Conservation (phyloP, 768 basidiomycete species). For the Rhodotorula toruloides region DNA sequence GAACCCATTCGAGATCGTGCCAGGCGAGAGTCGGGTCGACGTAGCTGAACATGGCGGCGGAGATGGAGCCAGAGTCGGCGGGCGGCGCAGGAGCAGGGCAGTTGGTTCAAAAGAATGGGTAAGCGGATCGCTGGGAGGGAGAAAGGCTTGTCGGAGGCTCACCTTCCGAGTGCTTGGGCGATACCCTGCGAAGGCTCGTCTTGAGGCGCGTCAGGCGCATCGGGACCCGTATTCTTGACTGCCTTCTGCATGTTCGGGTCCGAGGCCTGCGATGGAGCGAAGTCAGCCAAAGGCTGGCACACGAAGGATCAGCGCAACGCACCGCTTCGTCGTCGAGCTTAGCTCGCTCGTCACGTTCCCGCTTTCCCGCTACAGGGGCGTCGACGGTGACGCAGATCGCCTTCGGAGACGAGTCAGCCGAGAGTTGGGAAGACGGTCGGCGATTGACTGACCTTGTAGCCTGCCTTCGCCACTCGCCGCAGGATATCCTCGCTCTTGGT, state of each 20-base stretch:
- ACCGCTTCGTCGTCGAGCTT: conserved; percentile 38
- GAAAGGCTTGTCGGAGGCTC: not conserved
- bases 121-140: not conserved
- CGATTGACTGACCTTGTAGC: conserved; percentile 56
- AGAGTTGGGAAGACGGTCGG: not conserved
- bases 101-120: not conserved
- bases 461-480: conserved; percentile 58
- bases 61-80: conserved; percentile 26
- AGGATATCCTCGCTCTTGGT: conserved; percentile 64
- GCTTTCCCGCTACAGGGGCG: conserved; percentile 72
- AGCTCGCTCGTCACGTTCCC: conserved; percentile 52
- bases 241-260: conserved; percentile 31
- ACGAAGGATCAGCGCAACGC: not conserved
- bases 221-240: not conserved
- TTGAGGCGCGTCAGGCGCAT: conserved; percentile 21
- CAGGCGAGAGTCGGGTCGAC: conserved; percentile 33
- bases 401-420: not conserved
- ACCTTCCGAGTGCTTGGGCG: conserved; percentile 28
- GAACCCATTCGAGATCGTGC: conserved; percentile 36
- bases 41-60: conserved; percentile 38
- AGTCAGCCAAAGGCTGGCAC: not conserved
- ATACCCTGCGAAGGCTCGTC: conserved; percentile 16
- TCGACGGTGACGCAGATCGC: conserved; percentile 91
- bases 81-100: not conserved
- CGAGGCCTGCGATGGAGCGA: not conserved